Evolutionary conservation across 208 protist genomes (phyloP).

Genomic region (Angomonas deanei): DNA sequence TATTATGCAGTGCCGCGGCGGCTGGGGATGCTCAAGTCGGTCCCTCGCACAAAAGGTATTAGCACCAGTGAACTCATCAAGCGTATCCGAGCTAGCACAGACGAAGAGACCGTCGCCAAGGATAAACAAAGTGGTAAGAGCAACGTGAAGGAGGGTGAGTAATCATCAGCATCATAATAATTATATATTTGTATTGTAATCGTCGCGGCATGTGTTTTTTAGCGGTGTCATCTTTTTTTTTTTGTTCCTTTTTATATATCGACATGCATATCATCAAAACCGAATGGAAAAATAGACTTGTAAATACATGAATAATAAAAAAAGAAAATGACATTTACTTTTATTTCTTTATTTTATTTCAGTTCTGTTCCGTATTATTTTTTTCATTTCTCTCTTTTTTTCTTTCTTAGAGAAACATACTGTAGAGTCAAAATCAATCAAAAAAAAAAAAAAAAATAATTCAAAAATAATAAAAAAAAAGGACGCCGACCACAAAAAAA

Average conservation of each 20-base stretch:
- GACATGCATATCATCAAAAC: background rate
- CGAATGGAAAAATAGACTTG: background rate
- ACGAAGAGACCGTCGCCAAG: constrained; percentile 50
- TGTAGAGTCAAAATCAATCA: too few relatives aligned
- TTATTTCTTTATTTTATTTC: background rate
- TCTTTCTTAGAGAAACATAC: background rate
- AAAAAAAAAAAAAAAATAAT: too few relatives aligned
- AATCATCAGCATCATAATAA: background rate
- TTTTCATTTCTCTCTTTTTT: background rate
- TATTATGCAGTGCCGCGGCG: constrained; percentile 84
- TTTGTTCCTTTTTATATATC: background rate
- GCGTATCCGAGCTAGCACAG: constrained; percentile 60
- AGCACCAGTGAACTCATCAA: constrained; percentile 85
- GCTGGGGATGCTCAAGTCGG: constrained; percentile 83
- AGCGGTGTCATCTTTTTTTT: background rate
- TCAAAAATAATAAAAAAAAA: too few relatives aligned
- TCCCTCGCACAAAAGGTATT: constrained; percentile 89
- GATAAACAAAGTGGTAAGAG: constrained; percentile 39
- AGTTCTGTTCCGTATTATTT: background rate
- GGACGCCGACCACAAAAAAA: too few relatives aligned
- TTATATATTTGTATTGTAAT: constrained; percentile 7
- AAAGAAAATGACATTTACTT: background rate
- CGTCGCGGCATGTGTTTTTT: background rate
- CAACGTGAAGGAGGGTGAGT: constrained; percentile 27
- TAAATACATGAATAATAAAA: constrained; percentile 5